phyloP scores from a whole-genome alignment of 257 asterid species.

The Dorcoceras hygrometricum region DNA sequence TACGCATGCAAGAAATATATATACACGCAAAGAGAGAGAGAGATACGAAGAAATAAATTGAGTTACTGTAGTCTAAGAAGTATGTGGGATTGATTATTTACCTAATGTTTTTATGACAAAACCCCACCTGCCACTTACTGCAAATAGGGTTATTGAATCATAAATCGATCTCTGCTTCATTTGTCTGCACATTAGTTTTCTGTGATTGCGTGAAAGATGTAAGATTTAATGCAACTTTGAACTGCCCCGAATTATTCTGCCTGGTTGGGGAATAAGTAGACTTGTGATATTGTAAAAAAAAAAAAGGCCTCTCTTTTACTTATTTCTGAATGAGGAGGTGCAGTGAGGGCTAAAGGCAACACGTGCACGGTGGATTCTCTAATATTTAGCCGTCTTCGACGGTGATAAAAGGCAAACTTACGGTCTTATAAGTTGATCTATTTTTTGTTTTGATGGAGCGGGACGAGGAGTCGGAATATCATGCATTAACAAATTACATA shows the following conservation, averaged over 20 bases:
- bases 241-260: slow-evolving; percentile 2
- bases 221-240: slow-evolving; percentile 1
- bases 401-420: too few species aligned
- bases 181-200: not conserved
- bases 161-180: not conserved
- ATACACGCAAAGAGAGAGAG: not conserved
- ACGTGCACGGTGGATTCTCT: not conserved
- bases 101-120: slow-evolving; percentile 37
- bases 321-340: not conserved
- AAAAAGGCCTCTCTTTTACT: not conserved
- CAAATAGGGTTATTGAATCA: slow-evolving; percentile 9
- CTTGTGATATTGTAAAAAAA: slow-evolving; percentile 19
- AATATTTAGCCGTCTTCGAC: too few species aligned
- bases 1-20: not conserved
- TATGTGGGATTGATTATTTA: slow-evolving; percentile 19
- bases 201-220: not conserved
- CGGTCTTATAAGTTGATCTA: too few species aligned
- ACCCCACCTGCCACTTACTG: slow-evolving; percentile 26
- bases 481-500: too few species aligned
- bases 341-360: not conserved
- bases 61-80: not conserved
- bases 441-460: too few species aligned
- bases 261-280: slow-evolving; percentile 7
- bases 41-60: not conserved
- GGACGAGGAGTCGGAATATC: too few species aligned